These are phyloP conservation scores for Leishmania guyanensis DNA, from an alignment of 208 protist species.

Conservation along the genomic window DNA sequence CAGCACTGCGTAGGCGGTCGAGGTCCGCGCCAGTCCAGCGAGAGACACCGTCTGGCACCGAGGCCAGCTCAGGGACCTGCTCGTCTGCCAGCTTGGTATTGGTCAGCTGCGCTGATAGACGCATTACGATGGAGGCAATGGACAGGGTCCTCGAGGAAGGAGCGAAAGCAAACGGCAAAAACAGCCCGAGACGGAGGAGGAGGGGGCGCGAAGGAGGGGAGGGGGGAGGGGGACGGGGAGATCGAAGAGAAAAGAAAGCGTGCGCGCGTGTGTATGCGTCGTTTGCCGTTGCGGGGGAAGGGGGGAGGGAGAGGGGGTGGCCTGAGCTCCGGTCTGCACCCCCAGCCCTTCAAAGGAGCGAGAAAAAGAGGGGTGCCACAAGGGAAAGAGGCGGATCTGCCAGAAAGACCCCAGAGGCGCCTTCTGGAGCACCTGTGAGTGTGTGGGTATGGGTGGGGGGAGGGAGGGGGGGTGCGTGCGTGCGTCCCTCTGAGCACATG, in stretches of 20 bases:
- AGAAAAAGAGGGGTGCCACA: neutral
- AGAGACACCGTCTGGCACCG: slow-evolving; percentile 59
- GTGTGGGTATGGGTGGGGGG: neutral
- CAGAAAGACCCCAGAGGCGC: neutral
- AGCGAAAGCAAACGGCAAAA: neutral
- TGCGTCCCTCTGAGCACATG: neutral
- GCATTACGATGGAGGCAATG: slow-evolving; percentile 4
- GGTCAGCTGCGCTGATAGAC: slow-evolving; percentile 1
- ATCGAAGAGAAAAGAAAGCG: neutral
- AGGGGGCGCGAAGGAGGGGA: neutral
- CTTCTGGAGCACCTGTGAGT: no score
- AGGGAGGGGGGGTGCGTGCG: neutral
- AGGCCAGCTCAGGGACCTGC: slow-evolving; percentile 30
- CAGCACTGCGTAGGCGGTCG: slow-evolving; percentile 32
- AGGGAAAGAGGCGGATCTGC: neutral
- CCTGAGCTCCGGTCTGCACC: neutral
- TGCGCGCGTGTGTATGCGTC: neutral
- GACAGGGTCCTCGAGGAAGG: neutral
- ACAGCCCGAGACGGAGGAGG: neutral
- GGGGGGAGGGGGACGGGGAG: neutral
- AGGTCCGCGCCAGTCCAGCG: slow-evolving; percentile 56
- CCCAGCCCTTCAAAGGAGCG: neutral
- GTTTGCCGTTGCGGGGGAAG: no score
- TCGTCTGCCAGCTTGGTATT: slow-evolving; percentile 13
- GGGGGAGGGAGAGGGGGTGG: neutral